phyloP scores from a whole-genome alignment of 225 moss, liverwort and hornwort species.

The Polytrichum formosum region DNA sequence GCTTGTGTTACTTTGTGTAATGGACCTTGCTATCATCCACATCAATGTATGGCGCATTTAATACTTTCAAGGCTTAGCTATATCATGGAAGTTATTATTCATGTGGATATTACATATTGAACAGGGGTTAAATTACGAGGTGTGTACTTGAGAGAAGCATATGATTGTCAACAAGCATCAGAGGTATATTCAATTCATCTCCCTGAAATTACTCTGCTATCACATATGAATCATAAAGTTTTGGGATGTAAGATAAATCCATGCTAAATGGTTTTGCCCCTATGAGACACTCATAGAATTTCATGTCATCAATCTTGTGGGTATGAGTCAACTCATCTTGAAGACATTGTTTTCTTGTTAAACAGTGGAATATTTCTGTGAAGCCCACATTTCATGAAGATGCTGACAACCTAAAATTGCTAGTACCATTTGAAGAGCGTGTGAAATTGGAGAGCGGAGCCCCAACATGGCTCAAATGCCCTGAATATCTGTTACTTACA shows the following conservation, averaged over 20 bases:
- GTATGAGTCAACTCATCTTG: not conserved
- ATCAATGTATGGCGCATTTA: too few species aligned
- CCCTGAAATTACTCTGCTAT: too few species aligned
- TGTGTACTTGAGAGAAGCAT: slow-evolving; percentile 84
- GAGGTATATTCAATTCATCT: slow-evolving; percentile 52
- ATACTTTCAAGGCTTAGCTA: too few species aligned
- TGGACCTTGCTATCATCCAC: too few species aligned
- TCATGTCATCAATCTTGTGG: not conserved
- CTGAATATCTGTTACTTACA: slow-evolving; percentile 83
- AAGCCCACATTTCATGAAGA: slow-evolving; percentile 94
- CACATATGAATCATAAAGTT: too few species aligned
- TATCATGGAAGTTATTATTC: not conserved
- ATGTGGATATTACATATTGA: not conserved
- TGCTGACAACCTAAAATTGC: slow-evolving; percentile 71
- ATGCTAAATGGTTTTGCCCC: too few species aligned
- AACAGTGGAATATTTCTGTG: slow-evolving; percentile 80
- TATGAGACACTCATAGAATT: too few species aligned
- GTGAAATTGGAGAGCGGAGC: slow-evolving; percentile 81
- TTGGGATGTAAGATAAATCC: too few species aligned
- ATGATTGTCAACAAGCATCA: slow-evolving; percentile 77
- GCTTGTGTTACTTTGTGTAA: too few species aligned
- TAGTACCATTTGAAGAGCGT: slow-evolving; percentile 88
- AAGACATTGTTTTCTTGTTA: slow-evolving; percentile 5
- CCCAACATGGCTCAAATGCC: slow-evolving; percentile 83
- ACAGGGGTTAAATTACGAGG: slow-evolving; percentile 70